Base-by-base conservation (phyloP, 1,284 basidiomycete genomes). In the Hemileccinum hortonii region DNA sequence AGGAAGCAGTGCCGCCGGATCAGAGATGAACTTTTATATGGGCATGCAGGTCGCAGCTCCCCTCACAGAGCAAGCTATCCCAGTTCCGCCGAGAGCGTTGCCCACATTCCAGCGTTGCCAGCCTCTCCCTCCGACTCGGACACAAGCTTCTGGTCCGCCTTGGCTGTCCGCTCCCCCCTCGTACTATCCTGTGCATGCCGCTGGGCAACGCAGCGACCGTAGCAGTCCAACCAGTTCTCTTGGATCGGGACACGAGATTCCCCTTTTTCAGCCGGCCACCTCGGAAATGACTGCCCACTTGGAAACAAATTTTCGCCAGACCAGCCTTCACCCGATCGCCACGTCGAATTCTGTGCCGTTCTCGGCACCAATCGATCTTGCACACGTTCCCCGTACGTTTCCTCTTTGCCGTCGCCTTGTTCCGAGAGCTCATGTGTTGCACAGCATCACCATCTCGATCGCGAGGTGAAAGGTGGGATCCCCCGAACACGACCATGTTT, bases 331-430 rank as follows among this genome's bases (percentile, higher is more conserved):
- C n/a, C 43, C 35, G 4, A 10, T 9, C n/a, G 0, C 19, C 7
- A 10, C 38, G 16, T 4, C 43, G 16, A 29, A 32, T 39, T 51
- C 42, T 41, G 55, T 49, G 32, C 44, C 39, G 10, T 30, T 18
- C 32, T 19, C 15, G n/a, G 6, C 10, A 3, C 30, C 2, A 2
- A 24, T 15, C 6, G 30, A 46, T 47, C 51, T 49, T 55, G 55
- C 50, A 37, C 29, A 44, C 10, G 48, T n/a, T 19, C 15, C 49
- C 12, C 9, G 66, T 67, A 45, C 43, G 65, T 53, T 5, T 32
- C 12, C 7, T 37, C 43, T 21, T 49, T 44, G 1, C 45, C 43
- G 18, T 24, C n/a, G n/a, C n/a, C n/a, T 16, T 33, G 18, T 44
- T 33, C 36, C 6, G 26, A 37, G 18, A 21, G 32, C 55, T 66